Evolutionary conservation across 495 filamentous ascomycete species (phyloP).

Genomic region (Letharia columbiana): DNA sequence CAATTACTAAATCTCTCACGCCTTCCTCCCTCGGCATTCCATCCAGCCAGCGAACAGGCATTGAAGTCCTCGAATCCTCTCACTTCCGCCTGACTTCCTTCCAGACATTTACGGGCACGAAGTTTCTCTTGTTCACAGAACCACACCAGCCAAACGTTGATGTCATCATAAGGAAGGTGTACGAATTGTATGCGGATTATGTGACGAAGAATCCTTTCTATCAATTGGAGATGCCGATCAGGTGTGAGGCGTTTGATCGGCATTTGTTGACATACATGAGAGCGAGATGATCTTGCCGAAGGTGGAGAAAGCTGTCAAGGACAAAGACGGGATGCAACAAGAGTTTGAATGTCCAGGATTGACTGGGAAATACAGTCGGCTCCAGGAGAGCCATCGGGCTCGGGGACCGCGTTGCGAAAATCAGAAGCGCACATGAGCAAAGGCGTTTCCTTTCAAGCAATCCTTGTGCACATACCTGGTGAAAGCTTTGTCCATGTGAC

Average conservation of each 20-base stretch:
- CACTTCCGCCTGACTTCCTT: constrained; percentile 93
- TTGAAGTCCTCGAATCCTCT: constrained; percentile 85
- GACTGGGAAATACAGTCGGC: background rate
- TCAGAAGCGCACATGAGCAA: background rate
- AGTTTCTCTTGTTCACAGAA: constrained; percentile 93
- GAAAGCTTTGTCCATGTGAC: background rate
- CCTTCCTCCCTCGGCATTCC: constrained; percentile 40
- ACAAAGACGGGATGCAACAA: background rate
- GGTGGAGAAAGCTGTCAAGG: background rate
- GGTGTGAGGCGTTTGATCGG: constrained; percentile 90
- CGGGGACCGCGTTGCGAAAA: background rate
- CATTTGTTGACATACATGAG: constrained; percentile 66
- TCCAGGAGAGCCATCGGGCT: too few relatives aligned
- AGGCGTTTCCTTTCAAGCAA: background rate
- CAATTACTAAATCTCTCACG: constrained; percentile 75
- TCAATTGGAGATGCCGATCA: constrained; percentile 91
- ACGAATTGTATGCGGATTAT: constrained; percentile 92
- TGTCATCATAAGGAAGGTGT: constrained; percentile 67
- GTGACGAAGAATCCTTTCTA: constrained; percentile 99
- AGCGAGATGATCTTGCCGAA: constrained; percentile 31
- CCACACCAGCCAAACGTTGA: constrained; percentile 84
- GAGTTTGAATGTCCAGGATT: background rate
- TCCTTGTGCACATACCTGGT: background rate
- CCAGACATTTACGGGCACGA: constrained; percentile 85
- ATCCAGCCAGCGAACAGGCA: constrained; percentile 46